Conservation (phyloP, 495 filamentous ascomycete species). For the Halenospora varia region DNA sequence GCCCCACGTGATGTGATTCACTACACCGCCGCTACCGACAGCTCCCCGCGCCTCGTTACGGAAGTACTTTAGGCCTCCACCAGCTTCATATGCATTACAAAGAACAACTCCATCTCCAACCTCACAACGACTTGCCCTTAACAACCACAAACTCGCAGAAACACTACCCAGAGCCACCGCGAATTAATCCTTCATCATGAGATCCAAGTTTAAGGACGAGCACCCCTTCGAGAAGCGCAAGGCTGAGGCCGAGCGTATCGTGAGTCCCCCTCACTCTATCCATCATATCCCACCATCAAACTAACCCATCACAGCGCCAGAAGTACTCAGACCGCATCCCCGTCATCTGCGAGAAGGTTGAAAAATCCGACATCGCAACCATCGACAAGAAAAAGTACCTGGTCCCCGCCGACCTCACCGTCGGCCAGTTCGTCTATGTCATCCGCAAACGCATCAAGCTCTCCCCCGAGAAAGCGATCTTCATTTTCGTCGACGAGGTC, state of each 20-base stretch:
- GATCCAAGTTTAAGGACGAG: conserved; percentile 99
- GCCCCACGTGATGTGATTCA: no score
- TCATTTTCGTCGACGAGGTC: conserved; percentile 99
- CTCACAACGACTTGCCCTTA: neutral
- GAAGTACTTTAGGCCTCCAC: neutral
- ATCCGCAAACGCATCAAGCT: conserved; percentile 99
- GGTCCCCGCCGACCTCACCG: conserved; percentile 94
- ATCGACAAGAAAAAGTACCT: conserved; percentile 99
- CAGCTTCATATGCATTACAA: neutral
- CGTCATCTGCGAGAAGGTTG: conserved; percentile 99
- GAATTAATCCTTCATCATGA: conserved; percentile 57
- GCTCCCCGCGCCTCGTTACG: neutral
- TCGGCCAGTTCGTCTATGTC: conserved; percentile 99
- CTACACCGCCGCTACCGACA: neutral
- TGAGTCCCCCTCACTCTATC: conserved; percentile 9
- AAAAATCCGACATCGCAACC: conserved; percentile 98
- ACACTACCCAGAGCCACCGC: neutral
- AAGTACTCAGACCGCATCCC: conserved; percentile 99
- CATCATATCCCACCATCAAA: neutral
- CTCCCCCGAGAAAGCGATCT: conserved; percentile 99
- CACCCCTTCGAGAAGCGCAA: conserved; percentile 99
- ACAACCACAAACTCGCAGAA: conserved; percentile 11
- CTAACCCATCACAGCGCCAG: conserved; percentile 53
- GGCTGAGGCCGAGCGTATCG: conserved; percentile 88
- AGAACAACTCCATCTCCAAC: neutral